These are phyloP conservation scores for Akanthomyces muscarius DNA, from an alignment of 2,329 filamentous ascomycete species.

Conservation along the genomic window DNA sequence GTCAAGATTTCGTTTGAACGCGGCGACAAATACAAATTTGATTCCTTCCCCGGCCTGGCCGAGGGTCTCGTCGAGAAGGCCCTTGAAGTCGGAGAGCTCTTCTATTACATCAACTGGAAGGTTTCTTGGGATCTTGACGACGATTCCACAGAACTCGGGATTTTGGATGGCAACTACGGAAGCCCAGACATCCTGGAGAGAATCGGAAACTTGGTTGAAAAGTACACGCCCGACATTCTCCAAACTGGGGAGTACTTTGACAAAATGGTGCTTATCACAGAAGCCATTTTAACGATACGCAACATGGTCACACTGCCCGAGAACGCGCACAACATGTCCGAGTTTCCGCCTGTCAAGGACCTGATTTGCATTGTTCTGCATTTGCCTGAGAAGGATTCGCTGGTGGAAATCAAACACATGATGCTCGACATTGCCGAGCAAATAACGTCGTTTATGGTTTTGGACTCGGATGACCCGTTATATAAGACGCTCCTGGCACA, in stretches of 20 bases:
- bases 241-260: conserved; percentile 68
- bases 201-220: conserved; percentile 59
- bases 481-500: conserved; percentile 69
- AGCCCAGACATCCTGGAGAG: conserved; percentile 58
- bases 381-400: conserved; percentile 65
- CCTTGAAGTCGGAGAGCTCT: conserved; percentile 71
- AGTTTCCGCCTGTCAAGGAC: conserved; percentile 72
- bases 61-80: conserved; percentile 85
- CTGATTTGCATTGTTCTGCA: conserved; percentile 78
- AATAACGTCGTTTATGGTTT: conserved; percentile 72
- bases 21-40: conserved; percentile 93
- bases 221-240: conserved; percentile 62
- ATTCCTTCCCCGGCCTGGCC: conserved; percentile 81
- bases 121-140: conserved; percentile 59
- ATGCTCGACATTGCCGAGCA: conserved; percentile 90
- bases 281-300: conserved; percentile 81
- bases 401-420: conserved; percentile 85
- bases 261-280: conserved; percentile 70
- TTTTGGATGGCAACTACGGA: conserved; percentile 45
- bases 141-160: conserved; percentile 51
- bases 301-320: conserved; percentile 96
- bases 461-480: conserved; percentile 70
- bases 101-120: conserved; percentile 79
- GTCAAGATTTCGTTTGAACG: conserved; percentile 94
- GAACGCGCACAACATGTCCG: conserved; percentile 77